These are phyloP conservation scores for Vitellaria paradoxa DNA, from an alignment of 179 eudicot genomes.

Conservation along the genomic window DNA sequence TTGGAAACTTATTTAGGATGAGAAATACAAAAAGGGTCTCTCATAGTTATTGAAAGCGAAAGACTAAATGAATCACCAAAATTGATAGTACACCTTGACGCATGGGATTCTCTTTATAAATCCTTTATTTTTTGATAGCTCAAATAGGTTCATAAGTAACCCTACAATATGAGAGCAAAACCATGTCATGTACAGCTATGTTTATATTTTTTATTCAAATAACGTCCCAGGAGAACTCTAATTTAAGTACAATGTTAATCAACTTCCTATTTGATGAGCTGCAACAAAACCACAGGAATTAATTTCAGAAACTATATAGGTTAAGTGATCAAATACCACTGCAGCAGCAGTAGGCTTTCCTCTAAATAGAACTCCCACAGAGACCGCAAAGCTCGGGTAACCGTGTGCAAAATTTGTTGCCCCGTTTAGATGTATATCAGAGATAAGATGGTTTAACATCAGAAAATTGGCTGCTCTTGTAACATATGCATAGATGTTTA, in stretches of 20 bases:
- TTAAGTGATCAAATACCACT: conserved; percentile 57
- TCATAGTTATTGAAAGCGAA: too few relatives aligned
- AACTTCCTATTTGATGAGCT: conserved; percentile 3
- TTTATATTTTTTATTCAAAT: too few relatives aligned
- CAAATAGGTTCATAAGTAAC: too few relatives aligned
- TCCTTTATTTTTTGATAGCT: too few relatives aligned
- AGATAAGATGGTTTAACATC: not conserved
- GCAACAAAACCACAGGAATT: not conserved
- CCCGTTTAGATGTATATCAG: conserved; percentile 55
- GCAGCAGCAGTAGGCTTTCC: conserved; percentile 95
- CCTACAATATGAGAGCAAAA: too few relatives aligned
- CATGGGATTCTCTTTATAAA: too few relatives aligned
- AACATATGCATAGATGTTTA: not conserved
- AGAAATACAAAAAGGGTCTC: too few relatives aligned
- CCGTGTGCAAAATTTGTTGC: conserved; percentile 98
- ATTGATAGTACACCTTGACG: too few relatives aligned
- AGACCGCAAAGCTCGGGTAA: conserved; percentile 97
- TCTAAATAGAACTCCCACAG: conserved; percentile 83
- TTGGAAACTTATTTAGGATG: too few relatives aligned
- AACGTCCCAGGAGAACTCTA: not conserved
- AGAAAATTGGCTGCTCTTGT: not conserved
- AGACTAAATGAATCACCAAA: too few relatives aligned
- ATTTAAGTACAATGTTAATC: not conserved
- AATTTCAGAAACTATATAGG: not conserved
- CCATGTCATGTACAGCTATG: too few relatives aligned